Base-by-base conservation (phyloP, 2,329 filamentous ascomycete genomes). In the Aureobasidium zeae region DNA sequence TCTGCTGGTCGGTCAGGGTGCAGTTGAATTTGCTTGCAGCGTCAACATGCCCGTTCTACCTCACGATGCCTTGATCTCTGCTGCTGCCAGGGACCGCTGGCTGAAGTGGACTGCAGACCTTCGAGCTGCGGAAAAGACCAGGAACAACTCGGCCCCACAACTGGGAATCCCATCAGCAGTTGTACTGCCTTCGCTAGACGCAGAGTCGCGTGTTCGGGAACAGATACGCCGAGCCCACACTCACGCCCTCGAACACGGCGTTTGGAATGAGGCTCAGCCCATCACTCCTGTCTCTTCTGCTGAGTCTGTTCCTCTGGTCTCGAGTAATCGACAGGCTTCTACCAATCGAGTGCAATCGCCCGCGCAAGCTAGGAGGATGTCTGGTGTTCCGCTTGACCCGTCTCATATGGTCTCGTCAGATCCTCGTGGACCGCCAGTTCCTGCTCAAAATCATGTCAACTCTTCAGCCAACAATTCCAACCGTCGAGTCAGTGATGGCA, bases 1-100 rank as follows among this genome's bases (percentile, higher is more conserved):
- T 55, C 77, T 95, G 17, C 74, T 98, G 2, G 84, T 94, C 9
- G 86, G 86, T 24, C 72, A 84, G 52, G 91, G 91, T 9, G 91
- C 91, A 12, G 81, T 76, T 31, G 76, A 82, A n/a, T 98, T 93
- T 63, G 91, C 89, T 0, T 76, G 76, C 48, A 79, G 89, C 47
- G 76, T 87, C 52, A 81, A 84, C 7, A 77, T 96, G 58, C 67
- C 74, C 0, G 69, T 86, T 9, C 71, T 87, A n/a, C 73, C 79
- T 5, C 79, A 86, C 54, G 83, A 91, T 31, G 72, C 71, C 31
- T 70, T 98, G 13, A 72, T 95, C n/a, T 93, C 89, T 3, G 79
- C 74, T 42, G 82, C 79, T 50, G 83, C 91, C 13, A 72, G 73
- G 49, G 82, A 91, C 47, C 80, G 91, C 30, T 96, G 82, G 68